Base-by-base conservation (phyloP, 2,329 filamentous ascomycete species). In the Periconia sp. region DNA sequence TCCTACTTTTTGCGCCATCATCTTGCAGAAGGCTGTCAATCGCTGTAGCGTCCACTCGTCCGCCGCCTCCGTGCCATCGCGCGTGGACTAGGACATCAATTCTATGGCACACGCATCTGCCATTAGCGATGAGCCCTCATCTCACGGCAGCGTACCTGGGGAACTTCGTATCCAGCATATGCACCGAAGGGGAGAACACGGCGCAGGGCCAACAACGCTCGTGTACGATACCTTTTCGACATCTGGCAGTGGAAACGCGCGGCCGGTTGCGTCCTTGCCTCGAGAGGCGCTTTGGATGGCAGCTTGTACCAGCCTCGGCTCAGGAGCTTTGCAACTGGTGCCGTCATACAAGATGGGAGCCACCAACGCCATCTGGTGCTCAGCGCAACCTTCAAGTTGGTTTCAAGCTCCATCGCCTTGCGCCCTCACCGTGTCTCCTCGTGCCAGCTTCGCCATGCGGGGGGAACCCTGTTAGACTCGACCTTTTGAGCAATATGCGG, bases 1-100 rank as follows among this genome's bases (percentile, higher is more conserved):
- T 43, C 40, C 36, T 37, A 34, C 32, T 43, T 37, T 49, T 46
- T 50, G 35, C 50, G 53, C 53, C 48, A 46, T 56, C 44, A 52
- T 55, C 47, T 37, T 43, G 51, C 57, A 59, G 55, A n/a, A n/a
- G 61, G 53, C 61, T 65, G 57, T 65, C 63, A 65, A 48, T 55
- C 52, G 43, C 52, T 47, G 55, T 62, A 62, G 63, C 56, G 59
- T 59, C 51, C 52, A 49, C 47, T 47, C 44, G 38, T 45, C 45
- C 35, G 44, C 35, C 46, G 43, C 44, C 47, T 23, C 34, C 22
- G 15, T 29, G 31, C 50, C 52, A 47, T 54, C 22, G 45, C 50
- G 40, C 42, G n/a, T n/a, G n/a, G n/a, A n/a, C n/a, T n/a, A n/a
- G n/a, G n/a, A n/a, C n/a, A n/a, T n/a, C n/a, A n/a, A n/a, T n/a